These are phyloP conservation scores for Astragalus glycyphyllos DNA, from an alignment of 306 rosid genomes.

Conservation along the genomic window DNA sequence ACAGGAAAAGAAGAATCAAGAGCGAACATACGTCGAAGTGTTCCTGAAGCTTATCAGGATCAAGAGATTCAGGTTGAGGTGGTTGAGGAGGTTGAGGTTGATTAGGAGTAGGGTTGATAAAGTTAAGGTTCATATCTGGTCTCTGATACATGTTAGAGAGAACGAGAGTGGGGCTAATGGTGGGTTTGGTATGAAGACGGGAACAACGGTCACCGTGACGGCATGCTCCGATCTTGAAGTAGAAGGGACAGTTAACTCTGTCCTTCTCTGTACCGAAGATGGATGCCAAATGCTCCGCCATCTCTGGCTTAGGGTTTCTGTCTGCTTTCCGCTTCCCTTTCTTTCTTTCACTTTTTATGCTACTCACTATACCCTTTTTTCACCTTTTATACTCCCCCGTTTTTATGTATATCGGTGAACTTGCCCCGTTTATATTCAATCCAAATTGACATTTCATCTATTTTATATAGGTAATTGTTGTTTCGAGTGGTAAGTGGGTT, in stretches of 20 bases:
- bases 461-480: too few species aligned
- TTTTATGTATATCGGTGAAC: background rate
- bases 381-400: background rate
- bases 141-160: slow-evolving; percentile 98
- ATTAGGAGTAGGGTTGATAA: slow-evolving; percentile 47
- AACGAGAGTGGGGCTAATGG: slow-evolving; percentile 90
- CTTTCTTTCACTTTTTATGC: background rate
- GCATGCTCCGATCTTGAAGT: slow-evolving; percentile 99
- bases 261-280: slow-evolving; percentile 98
- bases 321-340: background rate
- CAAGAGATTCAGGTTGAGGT: slow-evolving; percentile 63
- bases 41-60: slow-evolving; percentile 90
- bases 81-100: slow-evolving; percentile 45
- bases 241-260: slow-evolving; percentile 95
- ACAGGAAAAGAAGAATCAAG: background rate
- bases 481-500: too few species aligned
- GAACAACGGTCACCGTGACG: slow-evolving; percentile 98
- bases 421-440: background rate
- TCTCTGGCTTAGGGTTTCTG: slow-evolving; percentile 27
- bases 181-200: slow-evolving; percentile 93
- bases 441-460: too few species aligned
- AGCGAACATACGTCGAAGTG: slow-evolving; percentile 58
- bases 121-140: slow-evolving; percentile 58
- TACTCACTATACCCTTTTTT: background rate
- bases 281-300: slow-evolving; percentile 99